These are phyloP conservation scores for Grammothele lineata DNA, from an alignment of 768 basidiomycete species.

Conservation along the genomic window DNA sequence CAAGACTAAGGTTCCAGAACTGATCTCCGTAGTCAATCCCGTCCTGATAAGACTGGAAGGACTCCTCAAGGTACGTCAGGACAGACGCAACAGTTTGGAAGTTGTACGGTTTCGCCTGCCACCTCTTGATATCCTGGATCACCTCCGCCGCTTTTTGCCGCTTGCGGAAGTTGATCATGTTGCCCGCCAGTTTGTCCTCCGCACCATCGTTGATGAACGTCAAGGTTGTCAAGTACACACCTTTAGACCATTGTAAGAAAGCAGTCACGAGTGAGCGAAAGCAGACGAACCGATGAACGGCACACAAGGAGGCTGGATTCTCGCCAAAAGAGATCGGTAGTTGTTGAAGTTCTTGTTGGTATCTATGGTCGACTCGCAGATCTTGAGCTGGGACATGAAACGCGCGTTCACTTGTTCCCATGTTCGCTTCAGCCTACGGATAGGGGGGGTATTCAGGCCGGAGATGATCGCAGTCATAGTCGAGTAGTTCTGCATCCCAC, in stretches of 20 bases:
- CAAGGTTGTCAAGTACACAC: slow-evolving; percentile 91
- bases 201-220: slow-evolving; percentile 99
- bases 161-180: slow-evolving; percentile 93
- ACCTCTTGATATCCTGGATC: slow-evolving; percentile 93
- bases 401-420: slow-evolving; percentile 86
- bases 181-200: slow-evolving; percentile 73
- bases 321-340: slow-evolving; percentile 80
- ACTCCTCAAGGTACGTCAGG: slow-evolving; percentile 72
- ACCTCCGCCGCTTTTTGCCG: slow-evolving; percentile 95
- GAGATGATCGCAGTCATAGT: slow-evolving; percentile 97
- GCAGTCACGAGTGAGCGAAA: background rate
- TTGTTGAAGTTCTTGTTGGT: slow-evolving; percentile 92
- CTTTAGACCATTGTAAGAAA: slow-evolving; percentile 35
- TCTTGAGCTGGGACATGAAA: slow-evolving; percentile 65
- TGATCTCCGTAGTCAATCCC: slow-evolving; percentile 65
- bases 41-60: slow-evolving; percentile 66
- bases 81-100: slow-evolving; percentile 65
- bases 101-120: slow-evolving; percentile 91
- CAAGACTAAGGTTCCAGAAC: slow-evolving; percentile 83
- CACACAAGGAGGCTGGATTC: slow-evolving; percentile 87
- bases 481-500: slow-evolving; percentile 87
- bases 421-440: slow-evolving; percentile 87
- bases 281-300: slow-evolving; percentile 82
- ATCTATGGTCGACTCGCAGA: slow-evolving; percentile 87
- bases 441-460: slow-evolving; percentile 89